Evolutionary conservation across 2,329 filamentous ascomycete genomes (phyloP), one percentile per base, ranked within the genome.

Genomic region (Fusarium sp.): DNA sequence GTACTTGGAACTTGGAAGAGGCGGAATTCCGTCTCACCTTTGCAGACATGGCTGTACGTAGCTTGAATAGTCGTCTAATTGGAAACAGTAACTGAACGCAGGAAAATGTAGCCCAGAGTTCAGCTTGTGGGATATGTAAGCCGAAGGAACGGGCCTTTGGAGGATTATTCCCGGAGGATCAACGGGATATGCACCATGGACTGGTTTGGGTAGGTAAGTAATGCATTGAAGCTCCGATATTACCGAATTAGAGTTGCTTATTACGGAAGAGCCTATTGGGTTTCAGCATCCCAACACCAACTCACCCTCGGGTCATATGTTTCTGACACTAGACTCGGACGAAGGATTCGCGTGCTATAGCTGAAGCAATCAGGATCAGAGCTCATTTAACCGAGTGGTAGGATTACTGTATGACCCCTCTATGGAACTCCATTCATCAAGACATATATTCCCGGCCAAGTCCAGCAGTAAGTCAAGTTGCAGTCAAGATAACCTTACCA

Each of bases 201-300:
- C 56, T 60, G 20, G 5, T 60, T 60, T 55, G 6, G 47, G 56
- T 54, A 60, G 46, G 29, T 35, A 8, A 17, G n/a, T 17, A 35
- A 25, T 4, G 22, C 14, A 20, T 27, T 12, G 14, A 55, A 42
- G n/a, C 29, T 49, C 54, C 41, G 54, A 47, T 35, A 22, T 49
- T 49, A 35, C 53, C n/a, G n/a, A n/a, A n/a, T n/a, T n/a, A n/a
- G 29, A 47, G 1, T 46, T 27, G 1, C 29, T 17, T 8, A 35
- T 18, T 7, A 7, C 17, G 7, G 17, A 27, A 7, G n/a, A n/a
- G 4, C 54, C 54, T 57, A 57, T 49, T 2, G 31, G 22, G 8
- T 1, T 14, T 49, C 13, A 18, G 31, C 9, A 18, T 49, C 31
- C 22, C 4, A 7, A 47, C 54, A 57, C 54, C 22, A 49, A 49